Evolutionary conservation across 2,329 filamentous ascomycete genomes (phyloP).

Genomic region (Chalara sp.): DNA sequence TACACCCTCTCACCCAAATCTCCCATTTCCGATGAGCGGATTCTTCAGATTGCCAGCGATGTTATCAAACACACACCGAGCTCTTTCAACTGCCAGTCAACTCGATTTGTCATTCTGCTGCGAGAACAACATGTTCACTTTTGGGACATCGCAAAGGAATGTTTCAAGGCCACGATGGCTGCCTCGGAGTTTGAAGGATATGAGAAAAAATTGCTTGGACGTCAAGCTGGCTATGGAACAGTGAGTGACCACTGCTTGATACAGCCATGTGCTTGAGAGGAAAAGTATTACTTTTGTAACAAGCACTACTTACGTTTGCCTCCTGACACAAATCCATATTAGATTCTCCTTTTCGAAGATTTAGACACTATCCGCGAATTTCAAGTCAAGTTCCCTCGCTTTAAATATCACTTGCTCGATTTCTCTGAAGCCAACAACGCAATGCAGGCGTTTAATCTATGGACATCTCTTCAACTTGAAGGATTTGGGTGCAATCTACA

Average conservation of each 20-base stretch:
- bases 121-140: slow-evolving; percentile 80
- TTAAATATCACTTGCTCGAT: slow-evolving; percentile 43
- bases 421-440: slow-evolving; percentile 81
- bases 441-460: slow-evolving; percentile 77
- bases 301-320: no score
- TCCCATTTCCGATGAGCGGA: slow-evolving; percentile 46
- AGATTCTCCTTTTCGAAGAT: no score
- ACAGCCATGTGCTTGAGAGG: no score
- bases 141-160: slow-evolving; percentile 66
- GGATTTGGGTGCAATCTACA: slow-evolving; percentile 85
- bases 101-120: slow-evolving; percentile 71
- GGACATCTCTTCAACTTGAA: slow-evolving; percentile 79
- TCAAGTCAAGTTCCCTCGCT: no score
- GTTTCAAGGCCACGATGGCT: slow-evolving; percentile 63
- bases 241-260: slow-evolving; percentile 38
- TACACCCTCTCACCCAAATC: slow-evolving; percentile 63
- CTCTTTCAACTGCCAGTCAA: slow-evolving; percentile 84
- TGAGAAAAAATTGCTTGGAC: slow-evolving; percentile 35
- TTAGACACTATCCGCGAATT: no score
- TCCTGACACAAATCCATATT: no score
- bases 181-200: slow-evolving; percentile 24
- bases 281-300: no score
- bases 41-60: slow-evolving; percentile 59
- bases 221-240: slow-evolving; percentile 69
- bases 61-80: slow-evolving; percentile 65